Conservation (phyloP, 441 rosid genomes). For the Populus tomentosa region DNA sequence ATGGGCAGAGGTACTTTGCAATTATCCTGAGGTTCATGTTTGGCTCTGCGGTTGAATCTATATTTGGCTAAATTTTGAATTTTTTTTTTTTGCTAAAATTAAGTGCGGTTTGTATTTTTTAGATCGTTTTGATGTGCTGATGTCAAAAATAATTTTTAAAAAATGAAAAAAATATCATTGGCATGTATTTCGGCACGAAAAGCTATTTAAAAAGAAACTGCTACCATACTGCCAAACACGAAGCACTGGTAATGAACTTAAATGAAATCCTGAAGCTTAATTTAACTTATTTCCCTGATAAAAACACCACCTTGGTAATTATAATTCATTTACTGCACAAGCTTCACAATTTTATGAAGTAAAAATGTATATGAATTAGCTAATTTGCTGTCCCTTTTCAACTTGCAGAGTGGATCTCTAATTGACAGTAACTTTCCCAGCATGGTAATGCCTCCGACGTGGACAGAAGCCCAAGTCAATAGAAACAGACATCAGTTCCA, state of each 20-base stretch:
- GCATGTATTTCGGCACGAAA: too few relatives aligned
- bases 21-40: background rate
- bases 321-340: background rate
- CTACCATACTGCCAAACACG: too few relatives aligned
- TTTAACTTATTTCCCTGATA: background rate
- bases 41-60: too few relatives aligned
- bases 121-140: too few relatives aligned
- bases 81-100: too few relatives aligned
- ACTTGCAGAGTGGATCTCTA: conserved; percentile 53
- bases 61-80: too few relatives aligned
- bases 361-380: background rate
- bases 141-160: too few relatives aligned
- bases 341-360: background rate
- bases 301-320: background rate
- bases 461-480: conserved; percentile 50
- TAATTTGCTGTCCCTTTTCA: conserved; percentile 4
- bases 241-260: background rate
- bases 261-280: background rate
- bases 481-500: conserved; percentile 57
- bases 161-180: too few relatives aligned
- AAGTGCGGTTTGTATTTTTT: too few relatives aligned
- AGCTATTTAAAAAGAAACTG: too few relatives aligned
- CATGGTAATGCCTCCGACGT: conserved; percentile 56
- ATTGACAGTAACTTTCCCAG: conserved; percentile 51
- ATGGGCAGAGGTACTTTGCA: background rate